Base-by-base conservation (phyloP, 2,329 filamentous ascomycete genomes). In the Alternaria incomplexa region DNA sequence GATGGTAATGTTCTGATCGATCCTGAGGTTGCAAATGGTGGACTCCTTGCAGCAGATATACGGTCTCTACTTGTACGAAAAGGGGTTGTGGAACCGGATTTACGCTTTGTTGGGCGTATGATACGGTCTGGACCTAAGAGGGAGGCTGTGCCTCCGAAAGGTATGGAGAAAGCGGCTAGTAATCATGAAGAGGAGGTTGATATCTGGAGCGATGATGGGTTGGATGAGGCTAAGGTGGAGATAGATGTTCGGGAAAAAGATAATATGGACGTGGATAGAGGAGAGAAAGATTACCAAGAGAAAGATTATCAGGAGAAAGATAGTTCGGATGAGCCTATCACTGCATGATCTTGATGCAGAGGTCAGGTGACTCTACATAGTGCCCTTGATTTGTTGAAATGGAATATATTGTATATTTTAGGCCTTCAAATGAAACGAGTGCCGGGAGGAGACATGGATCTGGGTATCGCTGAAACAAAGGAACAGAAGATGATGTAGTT, bases 381-480 rank as follows among this genome's bases (percentile, higher is more conserved):
- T 36, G 30, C 30, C 3, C 32, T 15, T 32, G 3, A 36, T 36
- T 6, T 8, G 32, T 0, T 32, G 32, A 5, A n/a, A 36, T 3
- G 40, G 10, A 22, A 45, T 45, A 17, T 45, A 12, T 40, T 40
- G 36, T 45, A 45, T 45, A 17, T 45, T 8, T 12, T 45, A 20
- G 43, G 43, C 43, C 10, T 45, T 45, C 43, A 22, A 45, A 47
- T n/a, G 13, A 47, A 47, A 25, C 22, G 45, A 47, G 45, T 52
- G 48, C 28, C 28, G 22, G 12, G 36, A 52, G 13, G 30, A 17
- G 15, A 36, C 20, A n/a, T 44, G 23, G 44, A 26, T 36, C 30
- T 52, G 59, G 54, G 59, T 62, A 62, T 62, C 59, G 54, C 47
- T 58, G 55, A 30, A 58, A 53, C 8, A 22, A 40, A 40, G 23